Conservation (phyloP, 768 basidiomycete genomes). For the Boletus rubropictus region DNA sequence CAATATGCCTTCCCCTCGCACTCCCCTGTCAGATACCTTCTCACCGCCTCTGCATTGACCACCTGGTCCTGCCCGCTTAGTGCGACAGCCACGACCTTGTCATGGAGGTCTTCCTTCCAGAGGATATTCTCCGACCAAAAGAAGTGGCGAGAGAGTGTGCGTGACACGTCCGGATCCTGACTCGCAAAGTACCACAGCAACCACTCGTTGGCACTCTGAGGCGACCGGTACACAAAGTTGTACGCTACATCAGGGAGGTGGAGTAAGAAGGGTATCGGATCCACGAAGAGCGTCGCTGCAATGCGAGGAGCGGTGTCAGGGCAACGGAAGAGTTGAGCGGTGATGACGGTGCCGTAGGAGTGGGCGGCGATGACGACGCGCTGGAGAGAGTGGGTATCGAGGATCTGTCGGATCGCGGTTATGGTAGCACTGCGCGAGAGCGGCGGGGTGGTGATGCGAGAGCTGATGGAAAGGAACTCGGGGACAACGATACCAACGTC, state of each 20-base stretch:
- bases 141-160: slow-evolving; percentile 53
- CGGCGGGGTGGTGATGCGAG: slow-evolving; percentile 53
- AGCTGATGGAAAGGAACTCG: slow-evolving; percentile 55
- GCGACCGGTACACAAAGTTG: slow-evolving; percentile 59
- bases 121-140: slow-evolving; percentile 61
- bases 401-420: slow-evolving; percentile 38
- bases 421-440: slow-evolving; percentile 39
- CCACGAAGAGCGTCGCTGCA: slow-evolving; percentile 45
- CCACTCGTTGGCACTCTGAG: slow-evolving; percentile 55
- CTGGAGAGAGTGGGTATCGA: slow-evolving; percentile 37
- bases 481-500: slow-evolving; percentile 54
- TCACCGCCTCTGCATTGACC: slow-evolving; percentile 35
- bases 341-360: slow-evolving; percentile 58
- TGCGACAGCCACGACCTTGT: slow-evolving; percentile 30
- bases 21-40: slow-evolving; percentile 37
- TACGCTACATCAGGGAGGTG: slow-evolving; percentile 57
- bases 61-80: slow-evolving; percentile 40
- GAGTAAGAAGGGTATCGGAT: slow-evolving; percentile 61
- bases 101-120: slow-evolving; percentile 51
- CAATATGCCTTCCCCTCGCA: slow-evolving; percentile 19
- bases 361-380: slow-evolving; percentile 47
- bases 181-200: slow-evolving; percentile 65
- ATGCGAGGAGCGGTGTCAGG: slow-evolving; percentile 31
- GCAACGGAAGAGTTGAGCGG: slow-evolving; percentile 48
- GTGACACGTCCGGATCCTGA: slow-evolving; percentile 57